Base-by-base conservation (phyloP, 345 rosid genomes). In the Bruguiera parviflora region DNA sequence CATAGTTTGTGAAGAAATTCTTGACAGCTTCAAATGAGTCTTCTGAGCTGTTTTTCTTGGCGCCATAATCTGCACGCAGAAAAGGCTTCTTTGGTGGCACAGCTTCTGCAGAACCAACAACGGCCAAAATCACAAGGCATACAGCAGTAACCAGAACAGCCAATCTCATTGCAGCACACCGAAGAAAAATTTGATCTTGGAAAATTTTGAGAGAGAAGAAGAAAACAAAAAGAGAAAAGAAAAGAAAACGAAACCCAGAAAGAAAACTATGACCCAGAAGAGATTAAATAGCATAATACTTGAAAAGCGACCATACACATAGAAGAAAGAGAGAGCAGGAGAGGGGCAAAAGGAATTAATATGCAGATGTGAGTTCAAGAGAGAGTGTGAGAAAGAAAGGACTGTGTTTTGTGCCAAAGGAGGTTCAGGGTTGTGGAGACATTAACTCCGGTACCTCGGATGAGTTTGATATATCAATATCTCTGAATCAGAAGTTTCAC, bases 311-410 rank as follows among this genome's bases (percentile, higher is more conserved):
- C 58, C 43, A 65, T 55, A 52, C 51, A 49, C 53, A 47, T 37
- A 57, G 33, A 11, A 25, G 61, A 27, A 15, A 22, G 74, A 33
- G 53, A 28, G 27, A 25, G 31, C 53, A 11, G 49, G 18, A 65
- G 63, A 51, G 63, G 21, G 81, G 78, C 78, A 70, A 66, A 78
- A 78, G 49, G 81, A 78, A 73, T 66, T 15, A 65, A 56, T 37
- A 6, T 32, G 10, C 59, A 43, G 24, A 55, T 55, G 28, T 5
- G 35, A 8, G 46, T 21, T 8, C 32, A 19, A 25, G 29, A 24
- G 33, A 9, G 13, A 8, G 29, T 27, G 20, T 49, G 56, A 29
- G 25, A 2, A 53, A 57, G 21, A 5, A 27, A 39, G 47, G 57
- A 7, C 58, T 46, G 13, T 55, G 69, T 31, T 21, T 18, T 9